Evolutionary conservation across 495 filamentous ascomycete genomes (phyloP), one percentile per base, ranked within the genome.

Genomic region (Hypoxylon lenormandii): DNA sequence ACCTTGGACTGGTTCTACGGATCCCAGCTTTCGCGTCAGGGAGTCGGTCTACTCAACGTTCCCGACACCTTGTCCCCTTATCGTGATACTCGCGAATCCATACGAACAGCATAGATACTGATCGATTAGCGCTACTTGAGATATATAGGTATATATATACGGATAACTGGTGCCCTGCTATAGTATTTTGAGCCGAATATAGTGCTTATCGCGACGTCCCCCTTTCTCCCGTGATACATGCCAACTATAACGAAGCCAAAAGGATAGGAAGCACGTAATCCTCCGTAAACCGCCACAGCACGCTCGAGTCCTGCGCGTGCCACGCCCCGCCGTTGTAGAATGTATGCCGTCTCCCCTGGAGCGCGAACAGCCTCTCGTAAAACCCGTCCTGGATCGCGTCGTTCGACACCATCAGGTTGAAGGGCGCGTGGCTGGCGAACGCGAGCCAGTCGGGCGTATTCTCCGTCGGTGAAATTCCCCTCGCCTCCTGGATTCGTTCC

Each of bases 291-390:
- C 49, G 22, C 60, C 60, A 64, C 23, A 64, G 46, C 50, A 47
- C 13, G 5, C 47, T 54, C 21, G 51, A 64, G 42, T 64, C 60
- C 40, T 64, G 51, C 18, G 37, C 62, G 23, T 66, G 52, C 42
- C 46, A 72, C 19, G 58, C 58, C 10, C 81, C 80, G 4, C 83
- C 83, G 0, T 81, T 83, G 46, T 79, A 86, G 23, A 60, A 86
- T 5, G 82, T 84, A 13, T 76, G 74, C 26, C 77, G 57, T 16
- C 75, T 38, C 1, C 83, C 83, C 66, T 87, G 82, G 43, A 87
- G 57, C 12, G 47, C 74, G 59, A 79, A 74, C 45, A 86, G 49
- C 5, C 78, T 55, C 19, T 72, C 37, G 47, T 86, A 49, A 13
- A 61, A 43, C 6, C 57, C 30, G 13, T 42, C 33, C 26, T 23